Conservation (phyloP, 83 land plant species). For the Diphasiastrum complanatum region DNA sequence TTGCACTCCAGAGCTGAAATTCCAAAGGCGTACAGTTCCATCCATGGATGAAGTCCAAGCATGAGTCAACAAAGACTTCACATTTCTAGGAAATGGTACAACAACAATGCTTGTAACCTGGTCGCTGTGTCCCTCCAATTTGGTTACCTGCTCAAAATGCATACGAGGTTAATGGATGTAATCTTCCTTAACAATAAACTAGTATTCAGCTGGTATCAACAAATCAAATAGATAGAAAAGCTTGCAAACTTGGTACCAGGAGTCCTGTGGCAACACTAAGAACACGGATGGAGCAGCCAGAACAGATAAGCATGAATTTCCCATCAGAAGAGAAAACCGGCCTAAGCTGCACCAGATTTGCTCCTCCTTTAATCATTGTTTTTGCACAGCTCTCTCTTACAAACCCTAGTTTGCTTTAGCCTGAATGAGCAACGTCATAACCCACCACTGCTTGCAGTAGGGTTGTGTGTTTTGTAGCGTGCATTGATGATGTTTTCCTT, state of each 20-base stretch:
- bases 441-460: too few species aligned
- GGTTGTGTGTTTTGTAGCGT: too few species aligned
- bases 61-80: constrained; percentile 28
- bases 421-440: too few species aligned
- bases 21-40: constrained; percentile 74
- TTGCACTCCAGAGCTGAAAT: constrained; percentile 43
- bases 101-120: constrained; percentile 59
- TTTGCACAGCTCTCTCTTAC: too few species aligned
- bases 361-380: constrained; percentile 27
- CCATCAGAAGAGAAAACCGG: constrained; percentile 33
- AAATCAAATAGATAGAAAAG: neutral
- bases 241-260: neutral
- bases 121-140: constrained; percentile 68
- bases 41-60: constrained; percentile 86
- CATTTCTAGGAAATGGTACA: constrained; percentile 27
- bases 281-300: constrained; percentile 25
- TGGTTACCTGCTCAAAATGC: constrained; percentile 25
- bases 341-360: constrained; percentile 18
- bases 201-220: neutral
- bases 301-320: constrained; percentile 28
- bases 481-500: too few species aligned
- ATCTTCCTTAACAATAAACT: neutral
- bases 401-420: too few species aligned
- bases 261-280: constrained; percentile 35
- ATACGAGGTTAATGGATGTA: neutral